phyloP scores from a whole-genome alignment of 2,329 filamentous ascomycete species.

The Hysterium pulicare region DNA sequence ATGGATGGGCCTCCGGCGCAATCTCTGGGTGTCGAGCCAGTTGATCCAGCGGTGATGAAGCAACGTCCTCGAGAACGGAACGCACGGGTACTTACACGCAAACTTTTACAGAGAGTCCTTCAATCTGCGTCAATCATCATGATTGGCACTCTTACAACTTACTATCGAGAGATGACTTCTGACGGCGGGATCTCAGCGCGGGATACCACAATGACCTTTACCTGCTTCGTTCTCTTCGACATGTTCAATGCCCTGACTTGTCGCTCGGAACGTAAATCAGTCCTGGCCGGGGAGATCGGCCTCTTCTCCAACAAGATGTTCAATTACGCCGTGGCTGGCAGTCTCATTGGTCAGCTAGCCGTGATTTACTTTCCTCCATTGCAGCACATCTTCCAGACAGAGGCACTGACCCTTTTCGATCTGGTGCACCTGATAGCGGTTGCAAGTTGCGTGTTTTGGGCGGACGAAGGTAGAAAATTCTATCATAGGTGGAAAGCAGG shows the following conservation, averaged over 20 bases:
- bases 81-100: conserved; percentile 84
- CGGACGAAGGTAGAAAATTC: conserved; percentile 83
- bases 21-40: conserved; percentile 90
- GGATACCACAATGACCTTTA: conserved; percentile 99
- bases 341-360: conserved; percentile 77
- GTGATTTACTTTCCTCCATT: conserved; percentile 95
- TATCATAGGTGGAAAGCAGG: conserved; percentile 42
- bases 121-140: conserved; percentile 88
- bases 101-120: conserved; percentile 78
- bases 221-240: conserved; percentile 97
- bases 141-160: conserved; percentile 85
- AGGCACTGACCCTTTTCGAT: conserved; percentile 73
- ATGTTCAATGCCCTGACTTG: conserved; percentile 99
- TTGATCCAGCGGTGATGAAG: conserved; percentile 91
- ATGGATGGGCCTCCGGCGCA: conserved; percentile 99
- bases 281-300: conserved; percentile 79
- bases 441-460: conserved; percentile 92
- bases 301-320: conserved; percentile 88
- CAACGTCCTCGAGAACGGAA: conserved; percentile 82
- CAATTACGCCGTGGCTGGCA: conserved; percentile 89
- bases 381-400: conserved; percentile 94
- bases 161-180: conserved; percentile 83
- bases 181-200: conserved; percentile 82
- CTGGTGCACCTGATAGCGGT: conserved; percentile 68
- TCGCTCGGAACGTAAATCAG: conserved; percentile 83